phyloP scores from a whole-genome alignment of 2,329 filamentous ascomycete species.

The Truncatella angustata region DNA sequence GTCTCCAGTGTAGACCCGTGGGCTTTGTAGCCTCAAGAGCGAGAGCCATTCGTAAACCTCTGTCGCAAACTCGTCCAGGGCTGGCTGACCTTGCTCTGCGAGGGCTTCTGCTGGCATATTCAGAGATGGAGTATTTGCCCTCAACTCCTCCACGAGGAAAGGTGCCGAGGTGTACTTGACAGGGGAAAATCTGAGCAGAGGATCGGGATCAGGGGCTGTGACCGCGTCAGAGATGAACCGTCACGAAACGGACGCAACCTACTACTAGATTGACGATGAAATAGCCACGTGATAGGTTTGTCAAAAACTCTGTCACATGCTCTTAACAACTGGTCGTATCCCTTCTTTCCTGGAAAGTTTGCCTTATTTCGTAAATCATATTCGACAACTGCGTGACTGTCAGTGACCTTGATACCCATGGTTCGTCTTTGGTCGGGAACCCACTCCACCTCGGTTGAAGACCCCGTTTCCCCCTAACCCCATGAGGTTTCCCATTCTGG shows the following conservation, averaged over 20 bases:
- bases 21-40: conserved; percentile 63
- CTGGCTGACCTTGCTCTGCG: conserved; percentile 37
- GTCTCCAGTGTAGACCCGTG: conserved; percentile 58
- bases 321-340: conserved; percentile 74
- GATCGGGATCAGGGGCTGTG: conserved; percentile 47
- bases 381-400: conserved; percentile 60
- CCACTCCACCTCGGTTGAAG: conserved; percentile 72
- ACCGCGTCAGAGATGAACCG: conserved; percentile 11
- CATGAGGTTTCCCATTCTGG: conserved; percentile 66
- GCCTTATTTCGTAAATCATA: conserved; percentile 70
- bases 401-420: background rate
- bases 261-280: conserved; percentile 62
- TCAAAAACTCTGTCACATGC: conserved; percentile 77
- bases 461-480: conserved; percentile 54
- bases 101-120: conserved; percentile 29
- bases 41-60: conserved; percentile 75
- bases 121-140: conserved; percentile 31
- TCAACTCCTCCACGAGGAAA: conserved; percentile 22
- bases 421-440: conserved; percentile 18
- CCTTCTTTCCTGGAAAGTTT: conserved; percentile 82
- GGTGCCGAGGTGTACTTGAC: conserved; percentile 38
- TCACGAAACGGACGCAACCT: conserved; percentile 17
- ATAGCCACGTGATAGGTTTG: conserved; percentile 71
- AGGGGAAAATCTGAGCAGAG: conserved; percentile 45
- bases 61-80: conserved; percentile 61